These are phyloP conservation scores for Bondarzewia mesenterica DNA, from an alignment of 1,284 basidiomycete genomes.

Conservation along the genomic window DNA sequence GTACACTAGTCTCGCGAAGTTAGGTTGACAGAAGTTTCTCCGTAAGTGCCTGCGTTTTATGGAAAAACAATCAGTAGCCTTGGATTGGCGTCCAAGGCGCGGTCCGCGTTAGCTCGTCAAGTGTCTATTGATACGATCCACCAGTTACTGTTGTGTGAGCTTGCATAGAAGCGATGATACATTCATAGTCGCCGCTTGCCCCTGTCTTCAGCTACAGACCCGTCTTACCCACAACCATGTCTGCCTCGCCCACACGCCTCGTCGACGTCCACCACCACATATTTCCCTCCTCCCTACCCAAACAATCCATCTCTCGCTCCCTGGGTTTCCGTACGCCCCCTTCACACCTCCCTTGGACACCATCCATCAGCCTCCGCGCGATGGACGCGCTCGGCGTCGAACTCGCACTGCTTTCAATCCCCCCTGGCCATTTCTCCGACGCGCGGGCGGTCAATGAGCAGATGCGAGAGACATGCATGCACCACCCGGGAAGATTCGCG, in stretches of 20 bases:
- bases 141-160: no score
- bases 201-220: no score
- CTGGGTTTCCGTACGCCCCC: conserved; percentile 54
- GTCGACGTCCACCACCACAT: conserved; percentile 71
- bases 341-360: conserved; percentile 60
- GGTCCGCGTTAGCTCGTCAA: no score
- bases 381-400: conserved; percentile 54
- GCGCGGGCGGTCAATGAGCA: conserved; percentile 35
- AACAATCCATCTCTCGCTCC: conserved; percentile 26
- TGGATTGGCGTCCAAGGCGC: no score
- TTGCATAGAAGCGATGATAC: no score
- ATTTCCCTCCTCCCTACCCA: conserved; percentile 36
- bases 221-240: no score
- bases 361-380: conserved; percentile 41
- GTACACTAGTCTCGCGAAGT: no score
- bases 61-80: no score
- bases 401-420: conserved; percentile 55
- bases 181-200: no score
- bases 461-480: conserved; percentile 36
- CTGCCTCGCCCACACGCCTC: conserved; percentile 17
- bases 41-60: no score
- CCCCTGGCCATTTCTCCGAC: conserved; percentile 41
- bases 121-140: no score
- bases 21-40: no score
- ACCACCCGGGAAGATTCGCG: conserved; percentile 48